Evolutionary conservation across 352 stramenopile species (phyloP).

Genomic region (Phytophthora ramorum): DNA sequence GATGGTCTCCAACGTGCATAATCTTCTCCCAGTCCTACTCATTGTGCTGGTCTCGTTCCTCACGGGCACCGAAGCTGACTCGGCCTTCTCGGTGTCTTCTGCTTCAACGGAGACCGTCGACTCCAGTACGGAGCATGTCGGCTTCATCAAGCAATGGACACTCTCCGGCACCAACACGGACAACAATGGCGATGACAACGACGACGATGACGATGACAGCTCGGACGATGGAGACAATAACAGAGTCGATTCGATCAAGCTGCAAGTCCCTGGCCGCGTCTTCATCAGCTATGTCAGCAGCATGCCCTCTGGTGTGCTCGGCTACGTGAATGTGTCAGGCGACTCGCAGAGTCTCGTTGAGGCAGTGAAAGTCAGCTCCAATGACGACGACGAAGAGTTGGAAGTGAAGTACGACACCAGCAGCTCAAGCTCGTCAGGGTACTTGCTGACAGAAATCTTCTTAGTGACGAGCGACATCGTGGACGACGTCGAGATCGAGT

Average conservation of each 20-base stretch:
- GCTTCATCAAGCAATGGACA: conserved; percentile 40
- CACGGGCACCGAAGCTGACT: conserved; percentile 5
- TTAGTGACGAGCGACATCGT: conserved; percentile 29
- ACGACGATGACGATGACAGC: conserved; percentile 22
- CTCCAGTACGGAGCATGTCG: conserved; percentile 26
- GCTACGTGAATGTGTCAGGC: conserved; percentile 42
- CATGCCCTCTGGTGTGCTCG: conserved; percentile 24
- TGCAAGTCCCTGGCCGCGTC: conserved; percentile 32
- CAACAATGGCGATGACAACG: conserved; percentile 14
- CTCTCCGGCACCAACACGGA: conserved; percentile 21
- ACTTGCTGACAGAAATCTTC: conserved; percentile 41
- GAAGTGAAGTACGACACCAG: conserved; percentile 28
- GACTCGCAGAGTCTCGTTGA: conserved; percentile 25
- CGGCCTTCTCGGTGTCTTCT: conserved; percentile 35
- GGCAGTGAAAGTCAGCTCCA: conserved; percentile 21
- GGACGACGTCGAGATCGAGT: conserved; percentile 28
- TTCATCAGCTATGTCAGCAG: conserved; percentile 36
- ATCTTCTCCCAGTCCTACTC: conserved; percentile 8
- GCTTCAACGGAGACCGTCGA: conserved; percentile 16
- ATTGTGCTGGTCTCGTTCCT: background rate
- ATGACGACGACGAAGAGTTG: conserved; percentile 34
- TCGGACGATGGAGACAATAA: conserved; percentile 31
- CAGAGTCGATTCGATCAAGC: conserved; percentile 34
- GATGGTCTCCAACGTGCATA: conserved; percentile 13
- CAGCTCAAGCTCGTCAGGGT: conserved; percentile 7